phyloP scores from a whole-genome alignment of 805 yeast genomes.

The Tanozyma kutaoensis region DNA sequence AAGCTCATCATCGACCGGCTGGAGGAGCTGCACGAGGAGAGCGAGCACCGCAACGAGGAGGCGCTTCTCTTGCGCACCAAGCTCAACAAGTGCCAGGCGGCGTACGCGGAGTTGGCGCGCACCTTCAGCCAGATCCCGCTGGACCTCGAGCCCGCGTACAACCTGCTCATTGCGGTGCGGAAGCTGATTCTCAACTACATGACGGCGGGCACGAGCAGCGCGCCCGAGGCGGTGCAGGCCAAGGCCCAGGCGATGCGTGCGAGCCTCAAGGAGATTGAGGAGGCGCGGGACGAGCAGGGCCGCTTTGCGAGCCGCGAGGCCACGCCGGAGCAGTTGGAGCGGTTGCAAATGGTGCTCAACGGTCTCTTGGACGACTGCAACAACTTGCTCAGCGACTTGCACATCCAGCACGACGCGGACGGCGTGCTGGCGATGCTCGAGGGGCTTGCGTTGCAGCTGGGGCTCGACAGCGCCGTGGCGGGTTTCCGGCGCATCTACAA shows the following conservation, averaged over 20 bases:
- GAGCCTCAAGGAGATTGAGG: constrained; percentile 15
- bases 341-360: constrained; percentile 39
- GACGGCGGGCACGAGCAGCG: constrained; percentile 5
- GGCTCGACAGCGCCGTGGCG: constrained; percentile 10
- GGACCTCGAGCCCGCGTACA: constrained; percentile 32
- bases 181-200: constrained; percentile 36
- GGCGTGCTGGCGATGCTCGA: constrained; percentile 12
- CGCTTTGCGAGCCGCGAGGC: constrained; percentile 23
- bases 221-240: constrained; percentile 1
- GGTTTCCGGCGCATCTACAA: constrained; percentile 23
- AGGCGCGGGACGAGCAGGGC: constrained; percentile 41
- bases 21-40: constrained; percentile 4
- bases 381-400: constrained; percentile 56
- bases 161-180: constrained; percentile 48
- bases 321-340: constrained; percentile 8
- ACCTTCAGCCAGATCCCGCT: constrained; percentile 29
- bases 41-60: constrained; percentile 38
- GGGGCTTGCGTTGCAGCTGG: constrained; percentile 7
- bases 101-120: constrained; percentile 42
- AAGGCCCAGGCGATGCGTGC: constrained; percentile 8
- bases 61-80: constrained; percentile 50
- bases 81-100: constrained; percentile 45
- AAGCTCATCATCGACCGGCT: constrained; percentile 37
- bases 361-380: constrained; percentile 79
- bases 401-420: constrained; percentile 24